phyloP scores from a whole-genome alignment of 768 basidiomycete species.

The Lactifluus subvellereus region DNA sequence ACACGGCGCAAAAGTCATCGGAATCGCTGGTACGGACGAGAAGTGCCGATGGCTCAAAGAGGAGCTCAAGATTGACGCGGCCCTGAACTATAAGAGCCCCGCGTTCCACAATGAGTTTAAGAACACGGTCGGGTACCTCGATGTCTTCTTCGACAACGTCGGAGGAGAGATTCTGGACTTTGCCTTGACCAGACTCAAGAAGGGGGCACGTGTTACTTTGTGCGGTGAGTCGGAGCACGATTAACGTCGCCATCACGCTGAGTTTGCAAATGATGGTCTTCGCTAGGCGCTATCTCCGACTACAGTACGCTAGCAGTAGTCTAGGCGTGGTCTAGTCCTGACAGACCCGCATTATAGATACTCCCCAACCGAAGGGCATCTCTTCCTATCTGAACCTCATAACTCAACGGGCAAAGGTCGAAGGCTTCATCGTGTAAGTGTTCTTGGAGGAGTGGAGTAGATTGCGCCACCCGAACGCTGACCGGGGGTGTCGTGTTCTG shows the following conservation, averaged over 20 bases:
- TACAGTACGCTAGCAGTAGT: conserved; percentile 51
- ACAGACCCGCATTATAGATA: conserved; percentile 37
- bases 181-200: conserved; percentile 65
- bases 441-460: not conserved
- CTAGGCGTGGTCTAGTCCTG: not conserved
- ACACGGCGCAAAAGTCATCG: conserved; percentile 76
- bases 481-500: not conserved
- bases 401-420: conserved; percentile 66
- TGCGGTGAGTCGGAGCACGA: conserved; percentile 54
- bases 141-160: conserved; percentile 83
- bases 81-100: conserved; percentile 81
- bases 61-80: conserved; percentile 76
- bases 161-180: conserved; percentile 80
- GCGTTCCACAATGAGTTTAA: conserved; percentile 71
- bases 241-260: not conserved
- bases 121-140: conserved; percentile 62
- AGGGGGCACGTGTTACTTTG: conserved; percentile 68
- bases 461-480: not conserved
- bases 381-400: conserved; percentile 66
- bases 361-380: conserved; percentile 56
- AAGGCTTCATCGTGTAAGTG: conserved; percentile 78
- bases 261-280: conserved; percentile 4
- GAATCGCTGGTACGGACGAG: conserved; percentile 76
- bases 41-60: conserved; percentile 85
- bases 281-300: conserved; percentile 70